phyloP scores from a whole-genome alignment of 805 yeast genomes.

The Metahyphopichia silvanorum region DNA sequence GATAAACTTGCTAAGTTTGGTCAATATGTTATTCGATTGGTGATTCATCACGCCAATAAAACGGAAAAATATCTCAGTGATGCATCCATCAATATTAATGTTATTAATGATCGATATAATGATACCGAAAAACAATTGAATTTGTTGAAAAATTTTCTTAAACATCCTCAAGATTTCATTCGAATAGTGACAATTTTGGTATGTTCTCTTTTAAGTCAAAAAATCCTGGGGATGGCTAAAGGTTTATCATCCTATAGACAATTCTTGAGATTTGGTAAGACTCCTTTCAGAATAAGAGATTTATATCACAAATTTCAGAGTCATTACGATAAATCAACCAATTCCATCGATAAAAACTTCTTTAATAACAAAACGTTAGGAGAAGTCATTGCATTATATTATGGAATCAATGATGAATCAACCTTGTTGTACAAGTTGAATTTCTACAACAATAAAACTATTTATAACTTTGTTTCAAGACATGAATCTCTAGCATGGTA shows the following conservation, averaged over 20 bases:
- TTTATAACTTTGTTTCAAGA: conserved; percentile 39
- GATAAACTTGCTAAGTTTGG: conserved; percentile 67
- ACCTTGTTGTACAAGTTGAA: conserved; percentile 53
- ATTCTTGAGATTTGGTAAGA: conserved; percentile 64
- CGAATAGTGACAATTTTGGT: conserved; percentile 31
- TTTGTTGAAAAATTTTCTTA: conserved; percentile 30
- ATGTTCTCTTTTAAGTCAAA: conserved; percentile 37
- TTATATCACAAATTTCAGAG: conserved; percentile 28
- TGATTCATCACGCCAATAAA: conserved; percentile 45
- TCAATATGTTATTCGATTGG: conserved; percentile 55
- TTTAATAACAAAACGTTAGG: conserved; percentile 46
- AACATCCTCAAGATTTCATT: conserved; percentile 35
- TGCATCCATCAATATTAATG: conserved; percentile 26
- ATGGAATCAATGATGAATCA: conserved; percentile 64
- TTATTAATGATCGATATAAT: conserved; percentile 29
- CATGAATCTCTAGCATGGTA: conserved; percentile 73
- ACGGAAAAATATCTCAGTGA: conserved; percentile 33
- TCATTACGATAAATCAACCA: conserved; percentile 2
- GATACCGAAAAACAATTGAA: conserved; percentile 28
- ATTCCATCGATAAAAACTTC: conserved; percentile 9
- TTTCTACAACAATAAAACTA: conserved; percentile 35
- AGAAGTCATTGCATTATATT: conserved; percentile 56
- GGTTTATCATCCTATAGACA: conserved; percentile 61
- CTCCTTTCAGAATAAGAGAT: conserved; percentile 54
- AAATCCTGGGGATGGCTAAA: conserved; percentile 41